Percentiles rank a stretch among this genome's conserved stretches.
Evolutionary conservation across 176 grass and related monocot species (phyloP).

Genomic region (Microstegium vimineum): DNA sequence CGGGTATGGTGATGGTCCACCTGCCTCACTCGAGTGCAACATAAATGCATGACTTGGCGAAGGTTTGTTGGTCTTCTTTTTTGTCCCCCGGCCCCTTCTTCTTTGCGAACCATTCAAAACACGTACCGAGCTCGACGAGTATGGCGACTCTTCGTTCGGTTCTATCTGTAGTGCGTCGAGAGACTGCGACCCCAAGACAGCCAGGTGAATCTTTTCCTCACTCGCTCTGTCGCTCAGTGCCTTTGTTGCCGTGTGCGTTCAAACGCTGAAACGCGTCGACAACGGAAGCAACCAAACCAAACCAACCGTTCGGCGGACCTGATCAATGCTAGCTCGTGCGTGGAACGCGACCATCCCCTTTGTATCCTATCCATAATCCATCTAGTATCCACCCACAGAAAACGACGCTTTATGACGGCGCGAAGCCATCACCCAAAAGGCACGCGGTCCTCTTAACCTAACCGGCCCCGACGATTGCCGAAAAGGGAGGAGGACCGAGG

Average conservation of each 20-base stretch:
- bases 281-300: not conserved
- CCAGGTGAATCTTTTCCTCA: not conserved
- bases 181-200: not conserved
- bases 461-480: too few relatives aligned
- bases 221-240: not conserved
- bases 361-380: not conserved
- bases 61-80: not conserved
- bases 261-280: conserved; percentile 31
- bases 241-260: not conserved
- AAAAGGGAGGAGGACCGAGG: too few relatives aligned
- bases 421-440: conserved; percentile 22
- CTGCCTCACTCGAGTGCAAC: not conserved
- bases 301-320: not conserved
- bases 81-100: too few relatives aligned
- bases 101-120: not conserved
- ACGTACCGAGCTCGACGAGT: not conserved
- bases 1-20: not conserved
- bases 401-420: not conserved
- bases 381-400: not conserved
- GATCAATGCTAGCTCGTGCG: conserved; percentile 28
- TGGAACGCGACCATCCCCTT: not conserved
- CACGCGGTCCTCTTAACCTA: not conserved
- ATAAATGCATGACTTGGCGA: not conserved
- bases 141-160: conserved; percentile 6
- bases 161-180: not conserved